Percentiles rank a stretch among this genome's conserved stretches.
Evolutionary conservation across 106 monocot species (phyloP).

Genomic region (Narthecium ossifragum): DNA sequence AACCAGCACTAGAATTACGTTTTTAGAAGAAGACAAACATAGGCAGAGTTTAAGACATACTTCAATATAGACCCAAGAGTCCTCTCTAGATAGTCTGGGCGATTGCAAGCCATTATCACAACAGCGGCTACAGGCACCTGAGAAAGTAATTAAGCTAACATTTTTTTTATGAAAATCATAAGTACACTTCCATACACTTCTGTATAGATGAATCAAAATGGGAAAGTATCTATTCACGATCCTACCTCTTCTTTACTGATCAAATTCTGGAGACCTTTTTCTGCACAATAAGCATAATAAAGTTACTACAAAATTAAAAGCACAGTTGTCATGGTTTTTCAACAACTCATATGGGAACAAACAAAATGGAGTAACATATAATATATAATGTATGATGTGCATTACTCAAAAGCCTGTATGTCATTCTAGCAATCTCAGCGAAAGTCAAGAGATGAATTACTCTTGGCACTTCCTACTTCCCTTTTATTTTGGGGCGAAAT

Average conservation of each 20-base stretch:
- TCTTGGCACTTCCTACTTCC: too few species aligned
- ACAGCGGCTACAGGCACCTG: constrained; percentile 88
- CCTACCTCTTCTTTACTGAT: constrained; percentile 35
- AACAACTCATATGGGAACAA: not conserved
- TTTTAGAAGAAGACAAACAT: not conserved
- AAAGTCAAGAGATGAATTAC: too few species aligned
- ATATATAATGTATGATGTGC: too few species aligned
- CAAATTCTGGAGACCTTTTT: constrained; percentile 25
- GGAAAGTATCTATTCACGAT: too few species aligned
- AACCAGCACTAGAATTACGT: not conserved
- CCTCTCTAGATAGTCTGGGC: constrained; percentile 84
- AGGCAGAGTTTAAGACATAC: constrained; percentile 41
- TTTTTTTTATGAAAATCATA: too few species aligned
- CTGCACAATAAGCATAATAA: constrained; percentile 31
- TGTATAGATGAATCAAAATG: too few species aligned
- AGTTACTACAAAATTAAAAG: constrained; percentile 1
- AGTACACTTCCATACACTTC: too few species aligned
- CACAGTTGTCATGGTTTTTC: not conserved
- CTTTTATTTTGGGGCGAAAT: too few species aligned
- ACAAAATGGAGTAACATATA: too few species aligned
- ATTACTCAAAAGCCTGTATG: too few species aligned
- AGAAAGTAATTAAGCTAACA: constrained; percentile 6
- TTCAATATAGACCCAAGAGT: constrained; percentile 81
- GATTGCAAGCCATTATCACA: constrained; percentile 97
- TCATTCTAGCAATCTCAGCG: too few species aligned